Percentiles rank a stretch among this genome's conserved stretches.
Evolutionary conservation across 2,329 filamentous ascomycete genomes (phyloP).

Genomic region (Penicillium glabrum): DNA sequence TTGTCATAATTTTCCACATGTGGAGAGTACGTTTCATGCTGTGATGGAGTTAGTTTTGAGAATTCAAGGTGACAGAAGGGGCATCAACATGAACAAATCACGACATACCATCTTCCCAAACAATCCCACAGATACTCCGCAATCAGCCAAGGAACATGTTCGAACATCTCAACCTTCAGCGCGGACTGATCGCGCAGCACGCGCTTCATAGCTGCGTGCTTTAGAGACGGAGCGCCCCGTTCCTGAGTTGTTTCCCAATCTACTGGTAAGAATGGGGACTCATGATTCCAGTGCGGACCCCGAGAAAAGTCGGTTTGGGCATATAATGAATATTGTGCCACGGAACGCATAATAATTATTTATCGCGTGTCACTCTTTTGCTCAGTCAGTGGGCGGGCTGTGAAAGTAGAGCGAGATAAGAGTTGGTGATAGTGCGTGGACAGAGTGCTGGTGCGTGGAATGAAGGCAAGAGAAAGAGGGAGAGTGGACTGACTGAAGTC

Average conservation of each 20-base stretch:
- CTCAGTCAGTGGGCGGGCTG: too few relatives aligned
- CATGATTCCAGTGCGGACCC: slow-evolving; percentile 39
- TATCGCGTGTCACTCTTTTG: neutral
- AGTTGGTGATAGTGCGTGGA: neutral
- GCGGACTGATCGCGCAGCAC: slow-evolving; percentile 38
- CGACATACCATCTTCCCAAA: slow-evolving; percentile 34
- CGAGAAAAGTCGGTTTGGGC: slow-evolving; percentile 10
- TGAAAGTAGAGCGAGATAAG: neutral
- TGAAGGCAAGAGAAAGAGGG: neutral
- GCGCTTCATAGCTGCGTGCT: slow-evolving; percentile 33
- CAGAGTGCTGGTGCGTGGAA: neutral
- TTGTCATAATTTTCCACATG: slow-evolving; percentile 46
- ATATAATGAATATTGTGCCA: slow-evolving; percentile 7
- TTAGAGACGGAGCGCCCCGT: slow-evolving; percentile 34
- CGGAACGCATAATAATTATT: neutral
- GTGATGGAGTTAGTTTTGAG: neutral
- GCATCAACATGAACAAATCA: neutral
- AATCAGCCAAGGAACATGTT: slow-evolving; percentile 39
- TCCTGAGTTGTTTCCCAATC: slow-evolving; percentile 26
- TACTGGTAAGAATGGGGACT: slow-evolving; percentile 35
- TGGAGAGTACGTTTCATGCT: slow-evolving; percentile 41
- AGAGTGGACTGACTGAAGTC: neutral
- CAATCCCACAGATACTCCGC: slow-evolving; percentile 42
- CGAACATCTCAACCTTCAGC: slow-evolving; percentile 37
- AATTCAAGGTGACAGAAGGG: neutral